Percentiles rank a stretch among this genome's conserved stretches.
phyloP scores from a whole-genome alignment of 2,329 filamentous ascomycete species.

The Xylaria sp. region DNA sequence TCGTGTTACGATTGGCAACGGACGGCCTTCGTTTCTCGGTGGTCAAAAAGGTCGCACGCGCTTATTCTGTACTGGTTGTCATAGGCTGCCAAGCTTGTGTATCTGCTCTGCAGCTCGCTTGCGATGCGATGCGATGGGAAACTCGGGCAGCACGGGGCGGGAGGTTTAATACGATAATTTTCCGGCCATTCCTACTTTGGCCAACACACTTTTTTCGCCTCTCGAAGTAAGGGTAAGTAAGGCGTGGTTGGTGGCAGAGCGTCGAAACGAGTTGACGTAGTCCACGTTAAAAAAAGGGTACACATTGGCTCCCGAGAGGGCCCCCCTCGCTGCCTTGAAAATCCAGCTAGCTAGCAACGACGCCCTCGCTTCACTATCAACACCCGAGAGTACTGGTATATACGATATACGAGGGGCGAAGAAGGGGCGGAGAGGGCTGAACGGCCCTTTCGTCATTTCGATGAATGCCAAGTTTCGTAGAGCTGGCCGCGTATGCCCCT shows the following conservation, averaged over 20 bases:
- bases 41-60: constrained; percentile 9
- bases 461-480: constrained; percentile 7
- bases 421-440: not conserved
- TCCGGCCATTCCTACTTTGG: not conserved
- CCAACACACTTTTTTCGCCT: not conserved
- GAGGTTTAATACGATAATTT: constrained; percentile 11
- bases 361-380: constrained; percentile 6
- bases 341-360: too few relatives aligned
- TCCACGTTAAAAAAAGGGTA: constrained; percentile 5
- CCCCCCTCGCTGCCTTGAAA: constrained; percentile 13
- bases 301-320: constrained; percentile 23
- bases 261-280: constrained; percentile 4
- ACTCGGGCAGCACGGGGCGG: constrained; percentile 12
- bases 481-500: not conserved
- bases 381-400: constrained; percentile 15
- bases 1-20: constrained; percentile 9
- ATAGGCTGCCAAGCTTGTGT: constrained; percentile 17
- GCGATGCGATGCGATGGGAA: not conserved
- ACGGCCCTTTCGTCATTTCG: not conserved
- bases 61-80: constrained; percentile 1
- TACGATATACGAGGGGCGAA: not conserved
- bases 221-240: too few relatives aligned
- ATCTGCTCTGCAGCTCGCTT: constrained; percentile 19
- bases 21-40: not conserved
- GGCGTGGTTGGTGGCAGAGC: not conserved